These are phyloP conservation scores for Silene noctiflora DNA, from an alignment of 179 eudicot species.

Conservation along the genomic window DNA sequence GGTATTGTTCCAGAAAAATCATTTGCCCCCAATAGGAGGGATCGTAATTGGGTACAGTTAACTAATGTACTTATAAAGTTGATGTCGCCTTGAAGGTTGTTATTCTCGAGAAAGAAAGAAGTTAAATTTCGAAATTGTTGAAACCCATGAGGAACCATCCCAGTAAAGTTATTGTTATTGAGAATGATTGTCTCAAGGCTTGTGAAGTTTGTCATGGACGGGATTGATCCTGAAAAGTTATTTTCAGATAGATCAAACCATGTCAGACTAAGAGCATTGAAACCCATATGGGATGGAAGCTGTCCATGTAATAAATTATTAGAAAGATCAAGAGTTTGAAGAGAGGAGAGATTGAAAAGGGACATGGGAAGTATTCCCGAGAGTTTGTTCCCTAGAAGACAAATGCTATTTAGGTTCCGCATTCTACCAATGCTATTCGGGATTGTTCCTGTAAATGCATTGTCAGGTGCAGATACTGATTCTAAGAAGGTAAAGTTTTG, in stretches of 20 bases:
- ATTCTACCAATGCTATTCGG: conserved; percentile 12
- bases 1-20: conserved; percentile 19
- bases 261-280: background rate
- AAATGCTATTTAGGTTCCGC: conserved; percentile 1
- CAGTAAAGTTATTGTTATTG: conserved; percentile 7
- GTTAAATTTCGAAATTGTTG: background rate
- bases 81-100: conserved; percentile 20
- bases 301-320: conserved; percentile 15
- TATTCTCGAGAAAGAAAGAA: background rate
- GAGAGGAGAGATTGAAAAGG: conserved; percentile 21
- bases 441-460: conserved; percentile 19
- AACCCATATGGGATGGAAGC: conserved; percentile 26
- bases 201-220: conserved; percentile 18
- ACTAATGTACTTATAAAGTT: conserved; percentile 15
- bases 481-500: conserved; percentile 18
- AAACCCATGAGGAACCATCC: conserved; percentile 3
- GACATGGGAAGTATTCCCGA: conserved; percentile 24
- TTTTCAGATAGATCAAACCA: background rate
- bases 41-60: conserved; percentile 9
- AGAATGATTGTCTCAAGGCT: background rate
- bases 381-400: conserved; percentile 13
- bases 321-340: background rate
- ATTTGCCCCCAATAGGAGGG: background rate
- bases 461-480: background rate
- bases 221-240: conserved; percentile 22